Percentiles rank a stretch among this genome's conserved stretches.
Conservation (phyloP, 2,329 filamentous ascomycete species). For the Paecilomyces dactylethromorphus region DNA sequence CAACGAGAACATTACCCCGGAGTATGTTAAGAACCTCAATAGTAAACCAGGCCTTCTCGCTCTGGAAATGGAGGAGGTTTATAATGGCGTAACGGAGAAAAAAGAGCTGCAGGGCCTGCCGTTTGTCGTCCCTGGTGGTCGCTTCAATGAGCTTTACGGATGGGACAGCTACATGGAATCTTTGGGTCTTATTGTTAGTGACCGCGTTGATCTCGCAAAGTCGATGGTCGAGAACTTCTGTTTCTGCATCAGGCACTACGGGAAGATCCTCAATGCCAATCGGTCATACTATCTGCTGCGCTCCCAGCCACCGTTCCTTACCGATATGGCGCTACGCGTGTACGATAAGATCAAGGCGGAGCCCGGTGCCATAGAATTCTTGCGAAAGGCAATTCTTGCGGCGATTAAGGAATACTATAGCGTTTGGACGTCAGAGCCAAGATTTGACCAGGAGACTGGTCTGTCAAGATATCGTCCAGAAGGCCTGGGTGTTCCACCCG, state of each 20-base stretch:
- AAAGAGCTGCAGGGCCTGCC: slow-evolving; percentile 72
- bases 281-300: slow-evolving; percentile 90
- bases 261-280: slow-evolving; percentile 96
- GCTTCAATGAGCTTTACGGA: slow-evolving; percentile 97
- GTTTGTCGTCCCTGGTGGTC: slow-evolving; percentile 93
- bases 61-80: slow-evolving; percentile 74
- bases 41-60: slow-evolving; percentile 82
- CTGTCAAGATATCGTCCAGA: slow-evolving; percentile 80
- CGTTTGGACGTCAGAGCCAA: slow-evolving; percentile 76
- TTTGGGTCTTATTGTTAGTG: slow-evolving; percentile 77
- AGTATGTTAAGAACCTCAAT: slow-evolving; percentile 77
- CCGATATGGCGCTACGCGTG: slow-evolving; percentile 90
- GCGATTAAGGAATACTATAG: slow-evolving; percentile 96
- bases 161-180: slow-evolving; percentile 99
- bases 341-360: slow-evolving; percentile 91
- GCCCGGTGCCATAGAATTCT: slow-evolving; percentile 70
- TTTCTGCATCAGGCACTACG: slow-evolving; percentile 97
- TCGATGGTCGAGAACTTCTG: slow-evolving; percentile 94
- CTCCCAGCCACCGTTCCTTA: slow-evolving; percentile 93
- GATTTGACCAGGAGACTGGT: slow-evolving; percentile 69
- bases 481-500: slow-evolving; percentile 78
- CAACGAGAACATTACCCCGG: slow-evolving; percentile 64
- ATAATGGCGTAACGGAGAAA: slow-evolving; percentile 61
- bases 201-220: slow-evolving; percentile 80
- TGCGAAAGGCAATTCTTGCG: slow-evolving; percentile 71